phyloP scores from a whole-genome alignment of 495 filamentous ascomycete species.

The Xylaria bambusicola region DNA sequence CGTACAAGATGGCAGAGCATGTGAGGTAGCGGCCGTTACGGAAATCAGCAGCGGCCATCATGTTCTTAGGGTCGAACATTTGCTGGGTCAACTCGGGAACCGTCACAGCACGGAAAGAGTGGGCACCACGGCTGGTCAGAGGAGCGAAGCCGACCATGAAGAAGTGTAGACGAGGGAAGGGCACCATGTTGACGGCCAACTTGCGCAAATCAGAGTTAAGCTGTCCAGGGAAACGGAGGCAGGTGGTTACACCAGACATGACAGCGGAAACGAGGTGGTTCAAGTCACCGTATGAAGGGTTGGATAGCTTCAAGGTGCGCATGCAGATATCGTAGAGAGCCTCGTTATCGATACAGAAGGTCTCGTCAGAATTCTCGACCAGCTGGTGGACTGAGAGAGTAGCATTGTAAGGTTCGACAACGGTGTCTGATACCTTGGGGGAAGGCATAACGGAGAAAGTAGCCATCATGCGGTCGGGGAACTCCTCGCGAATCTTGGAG shows the following conservation, averaged over 20 bases:
- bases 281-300: slow-evolving; percentile 97
- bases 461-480: slow-evolving; percentile 99
- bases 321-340: slow-evolving; percentile 99
- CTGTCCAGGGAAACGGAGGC: slow-evolving; percentile 98
- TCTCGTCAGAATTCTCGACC: slow-evolving; percentile 99
- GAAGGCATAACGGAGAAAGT: slow-evolving; percentile 99
- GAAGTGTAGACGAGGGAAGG: slow-evolving; percentile 99
- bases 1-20: slow-evolving; percentile 94
- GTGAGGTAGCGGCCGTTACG: slow-evolving; percentile 99
- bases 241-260: slow-evolving; percentile 99
- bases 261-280: slow-evolving; percentile 99
- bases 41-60: slow-evolving; percentile 99
- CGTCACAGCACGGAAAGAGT: slow-evolving; percentile 95
- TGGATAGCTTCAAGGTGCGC: slow-evolving; percentile 96
- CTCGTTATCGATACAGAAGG: slow-evolving; percentile 99
- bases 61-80: slow-evolving; percentile 99
- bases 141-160: slow-evolving; percentile 99
- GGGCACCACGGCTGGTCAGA: slow-evolving; percentile 90
- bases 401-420: slow-evolving; percentile 99
- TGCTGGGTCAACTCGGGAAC: slow-evolving; percentile 99
- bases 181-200: slow-evolving; percentile 99
- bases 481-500: slow-evolving; percentile 99
- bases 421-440: slow-evolving; percentile 99
- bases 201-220: slow-evolving; percentile 99
- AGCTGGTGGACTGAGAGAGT: slow-evolving; percentile 99